Evolutionary conservation across 2,329 filamentous ascomycete species (phyloP), one percentile per base, ranked within the genome.

Genomic region (Fusarium pilosicola): DNA sequence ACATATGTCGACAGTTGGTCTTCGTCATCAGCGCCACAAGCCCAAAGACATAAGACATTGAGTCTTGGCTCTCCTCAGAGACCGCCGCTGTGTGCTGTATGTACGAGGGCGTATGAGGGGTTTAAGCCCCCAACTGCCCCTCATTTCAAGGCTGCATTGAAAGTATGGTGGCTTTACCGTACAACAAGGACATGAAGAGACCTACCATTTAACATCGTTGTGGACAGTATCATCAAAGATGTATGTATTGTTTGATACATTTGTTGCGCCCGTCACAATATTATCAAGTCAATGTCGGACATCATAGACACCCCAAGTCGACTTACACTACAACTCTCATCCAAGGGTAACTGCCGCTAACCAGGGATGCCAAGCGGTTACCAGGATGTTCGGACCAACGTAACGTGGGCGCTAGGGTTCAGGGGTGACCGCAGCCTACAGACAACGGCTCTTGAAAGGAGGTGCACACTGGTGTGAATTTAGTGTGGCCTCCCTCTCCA

Each of bases 351-450:
- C 68, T 76, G 65, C 62, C 73, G 65, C 75, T 73, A 69, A 28
- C 62, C 51, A 61, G 62, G 44, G 17, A 44, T 62, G 68, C 64
- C 68, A 73, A 74, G 75, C 42, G 60, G 58, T 39, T 66, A 44
- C 67, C 48, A 74, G 74, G 74, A 68, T 76, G 49, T 62, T 73
- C 70, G 64, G 67, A 57, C 76, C 72, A 76, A 67, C 72, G 64
- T 73, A 77, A 77, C 75, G 74, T 77, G 75, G 75, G 64, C 26
- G 52, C 72, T 62, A 66, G 75, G 75, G 65, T 66, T 42, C 24
- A 34, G 65, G 69, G 39, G 61, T 67, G 63, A 36, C 45, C 13
- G 24, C 54, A 59, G 41, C 51, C 54, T 45, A 39, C 49, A 46
- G 26, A 12, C 41, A 73, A 62, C 58, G 70, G 68, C 57, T 71